These are phyloP conservation scores for Entamoeba dispar DNA, from an alignment of 208 protist genomes.

Conservation along the genomic window DNA sequence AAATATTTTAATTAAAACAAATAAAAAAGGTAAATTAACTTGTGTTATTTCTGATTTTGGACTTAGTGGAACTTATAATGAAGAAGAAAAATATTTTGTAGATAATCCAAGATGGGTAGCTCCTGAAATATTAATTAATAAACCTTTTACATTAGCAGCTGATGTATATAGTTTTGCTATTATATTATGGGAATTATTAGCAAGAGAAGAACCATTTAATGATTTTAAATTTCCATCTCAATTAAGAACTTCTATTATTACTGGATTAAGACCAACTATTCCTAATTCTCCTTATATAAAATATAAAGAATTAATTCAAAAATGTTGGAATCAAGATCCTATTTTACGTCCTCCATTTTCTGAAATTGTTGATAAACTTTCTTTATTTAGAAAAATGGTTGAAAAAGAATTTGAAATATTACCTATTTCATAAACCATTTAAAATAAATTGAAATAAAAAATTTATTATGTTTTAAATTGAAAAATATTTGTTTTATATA, in stretches of 20 bases:
- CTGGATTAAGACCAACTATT: not conserved
- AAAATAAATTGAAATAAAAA: no score
- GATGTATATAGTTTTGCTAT: slow-evolving; percentile 43
- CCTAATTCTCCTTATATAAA: not conserved
- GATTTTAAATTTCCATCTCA: not conserved
- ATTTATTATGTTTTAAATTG: no score
- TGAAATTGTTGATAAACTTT: not conserved
- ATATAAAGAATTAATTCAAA: not conserved
- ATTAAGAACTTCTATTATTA: not conserved
- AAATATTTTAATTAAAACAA: not conserved
- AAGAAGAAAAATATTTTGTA: not conserved
- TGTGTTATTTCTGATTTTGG: not conserved
- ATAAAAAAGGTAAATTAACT: not conserved
- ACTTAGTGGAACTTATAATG: not conserved
- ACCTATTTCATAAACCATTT: no score
- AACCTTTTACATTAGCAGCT: slow-evolving; percentile 26
- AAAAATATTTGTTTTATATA: no score
- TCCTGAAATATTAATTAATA: slow-evolving; percentile 26
- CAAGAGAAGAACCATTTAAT: slow-evolving; percentile 17
- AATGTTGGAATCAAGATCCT: slow-evolving; percentile 2
- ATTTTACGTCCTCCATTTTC: not conserved
- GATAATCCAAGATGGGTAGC: slow-evolving; percentile 24
- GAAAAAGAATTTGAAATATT: no score
- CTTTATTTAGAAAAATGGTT: no score
- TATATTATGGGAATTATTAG: slow-evolving; percentile 37